phyloP scores from a whole-genome alignment of 768 basidiomycete genomes.

The Psilocybe subaeruginosa region DNA sequence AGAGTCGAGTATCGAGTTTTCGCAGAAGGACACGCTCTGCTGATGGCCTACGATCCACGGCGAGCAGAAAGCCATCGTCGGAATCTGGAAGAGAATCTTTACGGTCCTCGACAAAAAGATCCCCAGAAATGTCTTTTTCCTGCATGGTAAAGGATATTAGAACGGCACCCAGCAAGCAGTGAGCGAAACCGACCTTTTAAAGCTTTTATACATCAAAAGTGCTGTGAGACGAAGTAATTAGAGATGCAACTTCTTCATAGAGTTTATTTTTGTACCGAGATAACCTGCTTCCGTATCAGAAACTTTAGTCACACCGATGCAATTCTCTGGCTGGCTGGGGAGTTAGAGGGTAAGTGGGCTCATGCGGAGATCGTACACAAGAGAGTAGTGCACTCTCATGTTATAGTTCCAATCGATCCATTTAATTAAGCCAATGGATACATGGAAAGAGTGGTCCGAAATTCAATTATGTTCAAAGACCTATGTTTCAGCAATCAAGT shows the following conservation, averaged over 20 bases:
- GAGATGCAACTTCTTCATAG: neutral
- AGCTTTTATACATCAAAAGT: neutral
- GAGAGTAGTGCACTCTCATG: neutral
- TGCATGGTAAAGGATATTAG: neutral
- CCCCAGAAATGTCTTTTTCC: neutral
- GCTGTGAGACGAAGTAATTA: neutral
- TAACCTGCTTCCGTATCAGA: neutral
- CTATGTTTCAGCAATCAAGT: neutral
- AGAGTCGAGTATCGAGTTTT: slow-evolving; percentile 55
- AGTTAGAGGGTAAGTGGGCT: neutral
- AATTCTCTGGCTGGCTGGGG: neutral
- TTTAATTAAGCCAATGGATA: neutral
- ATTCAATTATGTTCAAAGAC: neutral
- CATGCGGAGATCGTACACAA: neutral
- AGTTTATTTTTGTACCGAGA: neutral
- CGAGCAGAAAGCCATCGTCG: slow-evolving; percentile 4
- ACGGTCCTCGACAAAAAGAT: neutral
- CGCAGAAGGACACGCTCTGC: slow-evolving; percentile 50
- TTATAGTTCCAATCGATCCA: neutral
- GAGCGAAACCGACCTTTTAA: neutral
- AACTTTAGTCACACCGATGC: neutral
- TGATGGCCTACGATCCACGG: neutral
- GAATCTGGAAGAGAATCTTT: neutral
- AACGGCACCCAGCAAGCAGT: neutral
- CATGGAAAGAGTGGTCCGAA: neutral